A percentile compares a stretch with the other conserved stretches of the same genome.
These are phyloP conservation scores for Pyrenopolyporus hunteri DNA, from an alignment of 495 filamentous ascomycete species.

Conservation along the genomic window DNA sequence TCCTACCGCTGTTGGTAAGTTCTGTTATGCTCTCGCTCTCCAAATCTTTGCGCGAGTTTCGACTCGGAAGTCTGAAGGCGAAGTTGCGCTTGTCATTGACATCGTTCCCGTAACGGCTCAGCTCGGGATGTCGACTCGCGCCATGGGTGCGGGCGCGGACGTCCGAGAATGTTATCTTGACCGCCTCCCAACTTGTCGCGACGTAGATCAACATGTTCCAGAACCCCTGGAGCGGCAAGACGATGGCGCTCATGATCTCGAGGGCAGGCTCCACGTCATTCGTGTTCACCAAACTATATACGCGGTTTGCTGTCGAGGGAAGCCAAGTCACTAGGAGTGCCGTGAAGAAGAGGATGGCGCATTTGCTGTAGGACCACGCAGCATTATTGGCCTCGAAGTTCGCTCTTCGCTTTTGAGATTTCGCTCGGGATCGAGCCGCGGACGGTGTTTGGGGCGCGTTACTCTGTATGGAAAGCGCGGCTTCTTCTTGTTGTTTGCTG, in stretches of 20 bases:
- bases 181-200: slow-evolving; percentile 63
- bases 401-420: slow-evolving; percentile 33
- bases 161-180: slow-evolving; percentile 46
- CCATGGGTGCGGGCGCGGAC: neutral
- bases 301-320: slow-evolving; percentile 79
- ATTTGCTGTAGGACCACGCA: slow-evolving; percentile 82
- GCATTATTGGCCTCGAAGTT: slow-evolving; percentile 54
- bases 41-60: slow-evolving; percentile 20
- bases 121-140: slow-evolving; percentile 28
- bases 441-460: slow-evolving; percentile 24
- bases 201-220: slow-evolving; percentile 86
- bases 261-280: slow-evolving; percentile 62
- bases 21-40: slow-evolving; percentile 54
- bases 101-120: slow-evolving; percentile 26
- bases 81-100: slow-evolving; percentile 25
- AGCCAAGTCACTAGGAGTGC: slow-evolving; percentile 86
- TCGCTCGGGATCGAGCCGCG: slow-evolving; percentile 27
- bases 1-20: slow-evolving; percentile 41
- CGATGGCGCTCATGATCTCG: slow-evolving; percentile 72
- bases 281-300: slow-evolving; percentile 68
- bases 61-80: slow-evolving; percentile 27
- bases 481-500: slow-evolving; percentile 31
- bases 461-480: slow-evolving; percentile 22
- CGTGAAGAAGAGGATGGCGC: slow-evolving; percentile 84
- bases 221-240: slow-evolving; percentile 84